Conservation (phyloP, 2,329 filamentous ascomycete species). For the Diaporthe caulivora region DNA sequence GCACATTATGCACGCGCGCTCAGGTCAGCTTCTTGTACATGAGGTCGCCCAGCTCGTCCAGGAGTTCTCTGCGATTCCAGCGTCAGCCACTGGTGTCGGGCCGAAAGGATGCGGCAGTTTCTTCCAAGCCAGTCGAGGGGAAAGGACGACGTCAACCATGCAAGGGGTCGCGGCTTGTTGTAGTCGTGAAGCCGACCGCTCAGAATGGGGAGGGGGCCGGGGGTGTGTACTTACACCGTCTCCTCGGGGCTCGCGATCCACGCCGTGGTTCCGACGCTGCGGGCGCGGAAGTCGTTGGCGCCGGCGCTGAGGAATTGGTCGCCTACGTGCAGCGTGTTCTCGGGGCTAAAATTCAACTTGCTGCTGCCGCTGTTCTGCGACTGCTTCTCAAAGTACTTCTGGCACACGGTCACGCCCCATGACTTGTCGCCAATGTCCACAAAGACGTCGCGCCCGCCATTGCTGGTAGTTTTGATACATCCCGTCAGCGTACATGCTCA, state of each 20-base stretch:
- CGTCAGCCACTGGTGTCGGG: background rate
- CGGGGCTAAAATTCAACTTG: conserved; percentile 67
- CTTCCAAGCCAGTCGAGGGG: background rate
- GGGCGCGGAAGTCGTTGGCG: conserved; percentile 96
- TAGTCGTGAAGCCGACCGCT: no score
- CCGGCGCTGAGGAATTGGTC: conserved; percentile 97
- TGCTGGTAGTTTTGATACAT: conserved; percentile 54
- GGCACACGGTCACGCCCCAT: conserved; percentile 93
- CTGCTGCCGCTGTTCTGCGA: conserved; percentile 28
- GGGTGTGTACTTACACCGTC: conserved; percentile 69
- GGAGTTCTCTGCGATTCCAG: conserved; percentile 62
- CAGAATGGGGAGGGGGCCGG: background rate
- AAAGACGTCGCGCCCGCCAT: conserved; percentile 97
- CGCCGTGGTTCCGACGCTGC: conserved; percentile 91
- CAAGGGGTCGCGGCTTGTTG: background rate
- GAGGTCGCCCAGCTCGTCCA: conserved; percentile 82
- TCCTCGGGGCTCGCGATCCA: conserved; percentile 96
- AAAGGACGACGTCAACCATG: background rate
- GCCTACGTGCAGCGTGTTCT: conserved; percentile 91
- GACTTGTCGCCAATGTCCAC: conserved; percentile 99
- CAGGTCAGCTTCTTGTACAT: conserved; percentile 59
- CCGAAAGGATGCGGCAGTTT: background rate
- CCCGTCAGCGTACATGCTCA: background rate
- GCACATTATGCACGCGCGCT: background rate
- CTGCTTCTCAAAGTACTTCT: conserved; percentile 82